These are phyloP conservation scores for Evernia prunastri DNA, from an alignment of 495 filamentous ascomycete species.

Conservation along the genomic window DNA sequence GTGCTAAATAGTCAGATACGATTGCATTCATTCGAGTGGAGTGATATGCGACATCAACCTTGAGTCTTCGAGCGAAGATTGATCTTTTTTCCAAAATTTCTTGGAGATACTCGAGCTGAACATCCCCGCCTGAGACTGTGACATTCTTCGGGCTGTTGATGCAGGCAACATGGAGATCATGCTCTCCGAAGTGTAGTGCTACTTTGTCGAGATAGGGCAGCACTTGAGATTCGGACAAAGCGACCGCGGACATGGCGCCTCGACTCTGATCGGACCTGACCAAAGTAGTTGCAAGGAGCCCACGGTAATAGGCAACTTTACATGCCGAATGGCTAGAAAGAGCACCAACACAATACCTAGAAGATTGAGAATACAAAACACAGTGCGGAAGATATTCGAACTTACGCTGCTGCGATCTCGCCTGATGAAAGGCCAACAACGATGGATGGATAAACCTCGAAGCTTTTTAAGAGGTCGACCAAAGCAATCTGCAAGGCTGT, in stretches of 20 bases:
- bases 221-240: too few species aligned
- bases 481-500: constrained; percentile 40
- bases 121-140: constrained; percentile 27
- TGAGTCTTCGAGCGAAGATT: constrained; percentile 12
- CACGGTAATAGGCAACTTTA: too few species aligned
- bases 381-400: too few species aligned
- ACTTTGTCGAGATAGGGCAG: too few species aligned
- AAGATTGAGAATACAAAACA: too few species aligned
- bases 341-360: too few species aligned
- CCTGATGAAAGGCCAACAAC: constrained; percentile 18
- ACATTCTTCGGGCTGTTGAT: constrained; percentile 31
- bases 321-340: too few species aligned
- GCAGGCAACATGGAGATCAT: too few species aligned
- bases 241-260: too few species aligned
- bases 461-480: constrained; percentile 29
- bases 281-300: too few species aligned
- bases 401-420: constrained; percentile 19
- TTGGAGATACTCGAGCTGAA: constrained; percentile 17
- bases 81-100: background rate
- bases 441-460: constrained; percentile 29
- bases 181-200: too few species aligned
- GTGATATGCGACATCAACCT: constrained; percentile 16
- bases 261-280: too few species aligned
- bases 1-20: constrained; percentile 4
- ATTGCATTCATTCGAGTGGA: constrained; percentile 19